Evolutionary conservation across 768 basidiomycete genomes (phyloP).

Genomic region (Cantharellus cinnabarinus): DNA sequence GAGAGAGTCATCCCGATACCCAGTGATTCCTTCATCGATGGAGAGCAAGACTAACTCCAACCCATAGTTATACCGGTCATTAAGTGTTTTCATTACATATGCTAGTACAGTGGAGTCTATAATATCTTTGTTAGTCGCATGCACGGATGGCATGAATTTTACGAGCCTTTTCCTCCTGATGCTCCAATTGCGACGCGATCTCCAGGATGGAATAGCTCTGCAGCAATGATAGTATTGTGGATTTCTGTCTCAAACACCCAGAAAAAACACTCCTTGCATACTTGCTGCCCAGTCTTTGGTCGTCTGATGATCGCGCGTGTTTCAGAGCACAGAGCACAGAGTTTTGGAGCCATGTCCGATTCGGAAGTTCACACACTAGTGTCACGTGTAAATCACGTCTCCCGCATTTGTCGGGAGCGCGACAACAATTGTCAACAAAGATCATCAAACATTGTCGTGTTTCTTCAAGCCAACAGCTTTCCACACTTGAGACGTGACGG

Average conservation of each 20-base stretch:
- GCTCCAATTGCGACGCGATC: conserved; percentile 95
- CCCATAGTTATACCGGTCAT: conserved; percentile 84
- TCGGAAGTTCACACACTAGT: not conserved
- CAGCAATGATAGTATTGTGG: conserved; percentile 80
- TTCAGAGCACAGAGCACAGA: conserved; percentile 56
- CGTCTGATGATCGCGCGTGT: conserved; percentile 75
- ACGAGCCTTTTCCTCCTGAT: conserved; percentile 86
- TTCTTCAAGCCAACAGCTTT: not conserved
- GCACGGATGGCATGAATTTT: not conserved
- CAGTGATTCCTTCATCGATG: conserved; percentile 97
- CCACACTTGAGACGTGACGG: not conserved
- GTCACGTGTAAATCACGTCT: not conserved
- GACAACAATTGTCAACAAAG: not conserved
- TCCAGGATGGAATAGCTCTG: conserved; percentile 66
- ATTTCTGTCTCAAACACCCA: conserved; percentile 96
- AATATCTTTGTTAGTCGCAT: not conserved
- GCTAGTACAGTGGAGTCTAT: conserved; percentile 94
- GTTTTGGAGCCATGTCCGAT: conserved; percentile 49
- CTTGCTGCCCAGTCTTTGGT: conserved; percentile 93
- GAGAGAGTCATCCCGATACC: conserved; percentile 91
- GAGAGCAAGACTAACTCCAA: conserved; percentile 81
- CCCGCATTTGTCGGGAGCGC: not conserved
- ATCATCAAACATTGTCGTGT: not conserved
- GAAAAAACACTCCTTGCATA: conserved; percentile 93
- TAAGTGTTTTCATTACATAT: conserved; percentile 88